phyloP scores from a whole-genome alignment of 2,329 filamentous ascomycete species.

The Rutstroemia sydowiana region DNA sequence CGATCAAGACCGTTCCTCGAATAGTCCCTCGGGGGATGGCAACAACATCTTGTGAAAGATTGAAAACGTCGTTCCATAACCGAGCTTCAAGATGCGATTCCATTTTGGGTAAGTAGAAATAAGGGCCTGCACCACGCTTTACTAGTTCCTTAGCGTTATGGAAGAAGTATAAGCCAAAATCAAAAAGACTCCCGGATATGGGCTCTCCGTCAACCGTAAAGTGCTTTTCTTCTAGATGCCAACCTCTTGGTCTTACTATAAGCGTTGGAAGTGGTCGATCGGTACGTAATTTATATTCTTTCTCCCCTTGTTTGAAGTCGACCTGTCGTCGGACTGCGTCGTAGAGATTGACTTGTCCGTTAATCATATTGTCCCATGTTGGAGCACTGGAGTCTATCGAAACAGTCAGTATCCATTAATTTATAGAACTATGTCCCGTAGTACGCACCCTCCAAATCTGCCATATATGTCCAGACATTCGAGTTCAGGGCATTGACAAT shows the following conservation, averaged over 20 bases:
- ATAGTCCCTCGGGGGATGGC: slow-evolving; percentile 87
- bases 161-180: slow-evolving; percentile 99
- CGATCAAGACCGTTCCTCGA: slow-evolving; percentile 89
- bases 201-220: slow-evolving; percentile 92
- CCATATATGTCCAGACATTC: slow-evolving; percentile 98
- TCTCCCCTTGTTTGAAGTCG: slow-evolving; percentile 91
- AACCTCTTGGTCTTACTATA: slow-evolving; percentile 89
- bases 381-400: slow-evolving; percentile 82
- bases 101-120: slow-evolving; percentile 98
- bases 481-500: slow-evolving; percentile 95
- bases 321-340: slow-evolving; percentile 90
- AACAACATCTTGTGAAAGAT: slow-evolving; percentile 88
- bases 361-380: slow-evolving; percentile 99
- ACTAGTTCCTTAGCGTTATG: slow-evolving; percentile 91
- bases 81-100: slow-evolving; percentile 95
- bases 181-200: slow-evolving; percentile 86
- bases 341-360: slow-evolving; percentile 95
- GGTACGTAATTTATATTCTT: slow-evolving; percentile 95
- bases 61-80: slow-evolving; percentile 98
- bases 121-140: slow-evolving; percentile 77
- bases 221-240: slow-evolving; percentile 98
- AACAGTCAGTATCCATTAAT: slow-evolving; percentile 5
- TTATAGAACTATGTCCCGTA: slow-evolving; percentile 21
- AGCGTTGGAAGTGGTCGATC: slow-evolving; percentile 82
- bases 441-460: slow-evolving; percentile 81